Evolutionary conservation across 2,329 filamentous ascomycete species (phyloP), one percentile per base, ranked within the genome.

Genomic region (Fusarium acutatum): DNA sequence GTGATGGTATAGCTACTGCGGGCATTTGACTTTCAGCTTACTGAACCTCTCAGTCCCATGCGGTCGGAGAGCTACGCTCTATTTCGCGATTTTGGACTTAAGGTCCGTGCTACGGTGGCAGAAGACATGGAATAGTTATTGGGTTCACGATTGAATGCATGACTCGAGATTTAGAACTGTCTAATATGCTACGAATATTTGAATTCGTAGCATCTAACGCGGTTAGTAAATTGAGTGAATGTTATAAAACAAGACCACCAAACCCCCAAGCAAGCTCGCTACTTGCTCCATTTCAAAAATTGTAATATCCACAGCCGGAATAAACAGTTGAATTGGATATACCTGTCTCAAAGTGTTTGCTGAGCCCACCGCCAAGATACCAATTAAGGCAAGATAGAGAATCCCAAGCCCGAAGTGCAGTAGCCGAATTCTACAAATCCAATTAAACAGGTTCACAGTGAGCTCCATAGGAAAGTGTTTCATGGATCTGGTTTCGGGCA

Each of bases 111-210:
- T 4, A 66, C 63, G 2, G 18, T 17, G 4, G 60, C 63, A 1
- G 49, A 66, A 14, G 41, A 49, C 2, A 58, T 65, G 41, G 24
- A 35, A 8, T 26, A 2, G 10, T 17, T 37, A 2, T 20, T 22
- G 17, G 17, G 26, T 3, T n/a, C 0, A 17, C 0, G 15, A 24
- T 15, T 22, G 24, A 15, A 6, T 0, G 13, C 0, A 10, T 12
- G 24, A 10, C 2, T 11, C 0, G 1, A 22, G 6, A 28, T 28
- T 46, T 3, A 2, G 30, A 5, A 11, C 3, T 20, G 4, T 13
- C 6, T 34, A 10, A 14, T 15, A 15, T 11, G 14, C 0, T 2
- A 7, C 6, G 2, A 2, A 5, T 11, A 24, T 17, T 26, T 6
- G 2, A 6, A 20, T 12, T 13, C 11, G 6, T 3, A 3, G 4